Conservation (phyloP, 768 basidiomycete genomes). For the Termitomyces sp. region DNA sequence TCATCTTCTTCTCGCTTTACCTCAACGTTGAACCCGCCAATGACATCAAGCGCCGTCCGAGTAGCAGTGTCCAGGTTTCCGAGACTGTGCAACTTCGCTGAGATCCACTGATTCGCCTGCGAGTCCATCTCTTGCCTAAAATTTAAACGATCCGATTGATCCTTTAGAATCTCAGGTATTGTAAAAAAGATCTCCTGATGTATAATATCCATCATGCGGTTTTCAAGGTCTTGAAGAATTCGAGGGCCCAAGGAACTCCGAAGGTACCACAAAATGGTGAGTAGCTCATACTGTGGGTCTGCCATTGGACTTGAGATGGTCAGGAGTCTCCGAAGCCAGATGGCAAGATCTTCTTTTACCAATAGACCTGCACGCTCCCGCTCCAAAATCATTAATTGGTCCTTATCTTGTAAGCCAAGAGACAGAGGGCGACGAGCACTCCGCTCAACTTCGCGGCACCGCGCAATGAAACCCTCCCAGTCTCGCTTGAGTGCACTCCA, state of each 20-base stretch:
- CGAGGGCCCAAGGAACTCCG: constrained; percentile 56
- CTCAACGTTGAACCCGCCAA: constrained; percentile 65
- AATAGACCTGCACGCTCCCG: constrained; percentile 70
- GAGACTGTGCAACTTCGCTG: constrained; percentile 52
- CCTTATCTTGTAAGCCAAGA: constrained; percentile 43
- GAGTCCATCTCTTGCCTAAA: constrained; percentile 58
- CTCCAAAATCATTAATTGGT: constrained; percentile 61
- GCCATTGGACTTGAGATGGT: constrained; percentile 32
- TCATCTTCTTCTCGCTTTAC: constrained; percentile 79
- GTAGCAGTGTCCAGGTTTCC: constrained; percentile 52
- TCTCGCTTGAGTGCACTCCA: constrained; percentile 85
- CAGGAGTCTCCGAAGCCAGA: constrained; percentile 50
- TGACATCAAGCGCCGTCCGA: constrained; percentile 57
- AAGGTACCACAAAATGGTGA: constrained; percentile 61
- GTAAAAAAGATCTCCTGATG: constrained; percentile 79
- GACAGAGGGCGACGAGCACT: constrained; percentile 77
- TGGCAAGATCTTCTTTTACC: constrained; percentile 62
- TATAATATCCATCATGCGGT: constrained; percentile 53
- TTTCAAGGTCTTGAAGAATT: constrained; percentile 52
- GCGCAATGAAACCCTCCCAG: constrained; percentile 94
- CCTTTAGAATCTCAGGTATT: constrained; percentile 67
- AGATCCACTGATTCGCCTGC: constrained; percentile 55
- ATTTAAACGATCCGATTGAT: constrained; percentile 50
- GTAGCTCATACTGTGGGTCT: constrained; percentile 50
- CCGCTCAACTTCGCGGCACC: constrained; percentile 87